Percentiles rank a stretch among this genome's conserved stretches.
Evolutionary conservation across 2,329 filamentous ascomycete genomes (phyloP).

Genomic region (Pezicula carpinea): DNA sequence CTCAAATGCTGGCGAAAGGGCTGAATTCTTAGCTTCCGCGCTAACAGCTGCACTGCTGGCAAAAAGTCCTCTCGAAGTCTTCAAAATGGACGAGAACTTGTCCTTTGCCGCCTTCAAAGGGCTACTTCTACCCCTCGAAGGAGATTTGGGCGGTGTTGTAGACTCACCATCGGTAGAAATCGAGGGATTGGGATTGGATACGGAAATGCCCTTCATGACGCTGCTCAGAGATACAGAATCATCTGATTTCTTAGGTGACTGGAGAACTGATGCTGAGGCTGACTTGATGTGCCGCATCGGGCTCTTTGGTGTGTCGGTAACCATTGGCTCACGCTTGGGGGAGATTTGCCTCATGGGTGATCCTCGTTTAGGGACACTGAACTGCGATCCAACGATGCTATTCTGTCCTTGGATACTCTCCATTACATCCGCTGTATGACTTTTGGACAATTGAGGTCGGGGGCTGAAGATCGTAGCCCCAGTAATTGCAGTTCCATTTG

Average conservation of each 20-base stretch:
- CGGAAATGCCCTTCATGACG: slow-evolving; percentile 56
- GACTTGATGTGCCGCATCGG: slow-evolving; percentile 54
- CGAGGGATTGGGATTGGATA: slow-evolving; percentile 49
- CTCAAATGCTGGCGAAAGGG: slow-evolving; percentile 49
- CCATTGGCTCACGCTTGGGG: slow-evolving; percentile 23
- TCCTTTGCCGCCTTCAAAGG: slow-evolving; percentile 89
- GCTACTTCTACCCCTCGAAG: slow-evolving; percentile 59
- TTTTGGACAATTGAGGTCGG: slow-evolving; percentile 54
- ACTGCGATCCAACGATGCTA: slow-evolving; percentile 43
- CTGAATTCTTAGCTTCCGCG: slow-evolving; percentile 55
- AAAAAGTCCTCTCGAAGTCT: slow-evolving; percentile 80
- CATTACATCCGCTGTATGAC: slow-evolving; percentile 57
- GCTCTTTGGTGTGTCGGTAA: slow-evolving; percentile 26
- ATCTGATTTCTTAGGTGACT: slow-evolving; percentile 40
- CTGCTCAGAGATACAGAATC: slow-evolving; percentile 28
- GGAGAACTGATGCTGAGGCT: slow-evolving; percentile 54
- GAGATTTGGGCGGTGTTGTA: slow-evolving; percentile 42
- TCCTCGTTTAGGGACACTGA: slow-evolving; percentile 38
- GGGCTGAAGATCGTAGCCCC: slow-evolving; percentile 35
- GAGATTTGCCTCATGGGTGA: slow-evolving; percentile 29
- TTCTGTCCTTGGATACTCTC: slow-evolving; percentile 48
- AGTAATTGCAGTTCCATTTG: slow-evolving; percentile 10
- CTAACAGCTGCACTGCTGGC: slow-evolving; percentile 67
- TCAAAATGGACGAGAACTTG: slow-evolving; percentile 85
- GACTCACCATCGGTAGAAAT: slow-evolving; percentile 41